A percentile compares a stretch with the other conserved stretches of the same genome.
Evolutionary conservation across 352 stramenopile species (phyloP).

Genomic region (Blastocystis sp.): DNA sequence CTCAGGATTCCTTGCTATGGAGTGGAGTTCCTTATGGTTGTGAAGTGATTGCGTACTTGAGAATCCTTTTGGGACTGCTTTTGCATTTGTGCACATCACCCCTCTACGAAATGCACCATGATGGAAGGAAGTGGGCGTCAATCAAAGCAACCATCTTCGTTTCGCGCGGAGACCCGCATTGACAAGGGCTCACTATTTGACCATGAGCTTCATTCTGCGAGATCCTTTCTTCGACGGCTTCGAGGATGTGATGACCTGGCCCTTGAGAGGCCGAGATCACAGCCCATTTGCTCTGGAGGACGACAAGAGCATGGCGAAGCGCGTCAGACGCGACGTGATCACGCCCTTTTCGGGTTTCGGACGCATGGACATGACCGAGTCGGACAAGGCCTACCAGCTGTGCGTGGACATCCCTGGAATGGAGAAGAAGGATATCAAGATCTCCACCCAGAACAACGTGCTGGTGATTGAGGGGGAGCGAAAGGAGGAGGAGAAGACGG

Average conservation of each 20-base stretch:
- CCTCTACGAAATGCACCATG: no score
- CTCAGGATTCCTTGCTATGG: no score
- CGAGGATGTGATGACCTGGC: constrained; percentile 28
- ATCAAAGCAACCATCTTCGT: neutral
- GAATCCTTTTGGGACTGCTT: no score
- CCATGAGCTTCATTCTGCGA: constrained; percentile 53
- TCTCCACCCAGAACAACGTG: constrained; percentile 37
- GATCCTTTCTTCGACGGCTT: constrained; percentile 67
- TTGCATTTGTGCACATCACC: no score
- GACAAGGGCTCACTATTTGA: neutral
- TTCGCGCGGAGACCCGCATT: neutral
- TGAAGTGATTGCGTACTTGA: no score
- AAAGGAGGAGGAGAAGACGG: constrained; percentile 32
- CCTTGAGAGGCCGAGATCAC: neutral
- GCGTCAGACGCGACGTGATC: constrained; percentile 38
- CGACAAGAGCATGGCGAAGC: neutral
- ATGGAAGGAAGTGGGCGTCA: no score
- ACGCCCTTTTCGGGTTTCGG: constrained; percentile 63
- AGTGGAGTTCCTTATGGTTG: no score
- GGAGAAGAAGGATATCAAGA: constrained; percentile 56
- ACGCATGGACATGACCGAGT: constrained; percentile 63
- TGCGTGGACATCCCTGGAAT: constrained; percentile 66
- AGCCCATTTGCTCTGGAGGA: neutral
- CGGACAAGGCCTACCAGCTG: constrained; percentile 34
- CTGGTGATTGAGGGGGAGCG: constrained; percentile 59